These are phyloP conservation scores for Simplicillium aogashimaense DNA, from an alignment of 2,329 filamentous ascomycete species.

Conservation along the genomic window DNA sequence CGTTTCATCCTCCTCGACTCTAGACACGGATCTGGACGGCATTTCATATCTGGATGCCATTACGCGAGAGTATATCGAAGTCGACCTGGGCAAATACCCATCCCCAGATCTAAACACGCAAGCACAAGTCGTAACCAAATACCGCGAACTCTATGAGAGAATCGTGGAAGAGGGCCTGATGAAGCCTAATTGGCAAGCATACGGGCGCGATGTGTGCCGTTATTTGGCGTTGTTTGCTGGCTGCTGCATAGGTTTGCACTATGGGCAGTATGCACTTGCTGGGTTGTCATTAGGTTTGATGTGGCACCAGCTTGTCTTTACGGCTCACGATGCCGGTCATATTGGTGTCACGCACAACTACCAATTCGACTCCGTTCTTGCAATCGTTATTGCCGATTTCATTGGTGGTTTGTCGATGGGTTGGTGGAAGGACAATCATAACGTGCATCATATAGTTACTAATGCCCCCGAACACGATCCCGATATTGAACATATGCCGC, in stretches of 20 bases:
- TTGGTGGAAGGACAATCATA: constrained; percentile 97
- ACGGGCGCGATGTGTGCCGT: constrained; percentile 62
- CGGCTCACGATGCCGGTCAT: constrained; percentile 89
- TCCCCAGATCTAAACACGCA: constrained; percentile 64
- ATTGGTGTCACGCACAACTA: constrained; percentile 96
- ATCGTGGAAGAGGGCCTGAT: constrained; percentile 71
- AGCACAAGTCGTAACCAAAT: constrained; percentile 66
- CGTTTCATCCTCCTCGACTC: constrained; percentile 48
- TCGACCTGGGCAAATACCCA: constrained; percentile 72
- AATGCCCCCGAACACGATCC: constrained; percentile 94
- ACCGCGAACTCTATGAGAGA: constrained; percentile 64
- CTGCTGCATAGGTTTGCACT: constrained; percentile 50
- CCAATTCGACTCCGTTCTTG: constrained; percentile 71
- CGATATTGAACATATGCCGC: constrained; percentile 84
- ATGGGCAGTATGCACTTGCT: constrained; percentile 58
- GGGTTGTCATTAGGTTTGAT: constrained; percentile 69
- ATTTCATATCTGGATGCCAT: constrained; percentile 62
- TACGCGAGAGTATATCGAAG: constrained; percentile 63
- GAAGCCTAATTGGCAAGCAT: constrained; percentile 73
- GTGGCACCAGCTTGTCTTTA: constrained; percentile 94
- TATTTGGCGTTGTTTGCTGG: constrained; percentile 56
- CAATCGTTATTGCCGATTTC: constrained; percentile 84
- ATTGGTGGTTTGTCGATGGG: constrained; percentile 81
- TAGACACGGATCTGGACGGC: constrained; percentile 37
- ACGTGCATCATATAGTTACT: constrained; percentile 93